Conservation (phyloP, 176 grass and related monocot species). For the Juncus inflexus region DNA sequence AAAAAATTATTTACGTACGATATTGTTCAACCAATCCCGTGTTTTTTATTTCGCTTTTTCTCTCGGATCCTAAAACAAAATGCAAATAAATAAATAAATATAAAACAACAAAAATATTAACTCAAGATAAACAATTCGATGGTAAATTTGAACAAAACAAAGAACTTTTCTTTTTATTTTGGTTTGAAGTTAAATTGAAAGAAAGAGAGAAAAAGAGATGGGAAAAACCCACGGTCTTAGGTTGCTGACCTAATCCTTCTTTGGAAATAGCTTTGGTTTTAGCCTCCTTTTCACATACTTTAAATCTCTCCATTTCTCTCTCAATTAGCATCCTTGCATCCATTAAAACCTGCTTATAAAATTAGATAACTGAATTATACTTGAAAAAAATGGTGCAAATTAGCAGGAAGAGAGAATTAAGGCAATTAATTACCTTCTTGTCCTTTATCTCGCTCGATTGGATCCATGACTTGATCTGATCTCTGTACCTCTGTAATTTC, state of each 20-base stretch:
- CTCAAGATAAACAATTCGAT: no score
- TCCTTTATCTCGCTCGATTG: conserved; percentile 99
- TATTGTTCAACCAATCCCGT: conserved; percentile 93
- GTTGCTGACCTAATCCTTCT: conserved; percentile 97
- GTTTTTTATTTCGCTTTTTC: conserved; percentile 98
- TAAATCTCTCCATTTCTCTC: conserved; percentile 99
- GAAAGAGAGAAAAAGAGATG: conserved; percentile 24
- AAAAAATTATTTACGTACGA: conserved; percentile 48
- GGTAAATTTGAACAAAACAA: no score
- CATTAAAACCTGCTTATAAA: conserved; percentile 77
- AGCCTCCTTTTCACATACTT: conserved; percentile 98
- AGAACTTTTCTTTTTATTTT: background rate
- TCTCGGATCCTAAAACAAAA: conserved; percentile 67
- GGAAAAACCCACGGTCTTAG: conserved; percentile 67
- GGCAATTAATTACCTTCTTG: conserved; percentile 57
- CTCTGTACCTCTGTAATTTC: conserved; percentile 93
- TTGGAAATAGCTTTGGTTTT: conserved; percentile 99
- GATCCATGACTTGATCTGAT: conserved; percentile 99
- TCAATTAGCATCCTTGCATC: conserved; percentile 97
- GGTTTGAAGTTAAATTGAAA: conserved; percentile 9
- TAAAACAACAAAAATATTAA: no score
- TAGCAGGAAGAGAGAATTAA: background rate
- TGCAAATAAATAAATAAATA: background rate
- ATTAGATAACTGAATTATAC: no score
- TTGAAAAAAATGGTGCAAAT: no score